These are phyloP conservation scores for Penicillium capsulatum DNA, from an alignment of 2,329 filamentous ascomycete species.

Conservation along the genomic window DNA sequence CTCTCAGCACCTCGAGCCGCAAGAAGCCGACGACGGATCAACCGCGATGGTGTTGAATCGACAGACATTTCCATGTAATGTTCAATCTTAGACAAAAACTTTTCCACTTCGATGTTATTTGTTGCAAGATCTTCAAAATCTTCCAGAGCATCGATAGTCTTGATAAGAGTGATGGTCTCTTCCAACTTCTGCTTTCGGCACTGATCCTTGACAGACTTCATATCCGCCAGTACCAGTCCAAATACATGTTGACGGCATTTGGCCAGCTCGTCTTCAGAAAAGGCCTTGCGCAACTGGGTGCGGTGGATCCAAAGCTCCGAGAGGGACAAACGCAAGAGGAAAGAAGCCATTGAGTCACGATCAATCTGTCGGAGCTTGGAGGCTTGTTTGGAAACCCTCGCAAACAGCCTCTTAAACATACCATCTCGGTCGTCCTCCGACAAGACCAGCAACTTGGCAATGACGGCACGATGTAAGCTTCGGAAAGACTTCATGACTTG, in stretches of 20 bases:
- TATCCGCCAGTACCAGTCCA: constrained; percentile 30
- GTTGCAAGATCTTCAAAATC: constrained; percentile 38
- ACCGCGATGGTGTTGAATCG: constrained; percentile 27
- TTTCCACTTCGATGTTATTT: constrained; percentile 33
- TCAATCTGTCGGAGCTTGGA: constrained; percentile 31
- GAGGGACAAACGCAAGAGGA: constrained; percentile 34
- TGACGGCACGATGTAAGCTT: constrained; percentile 33
- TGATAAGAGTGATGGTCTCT: constrained; percentile 34
- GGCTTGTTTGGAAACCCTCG: constrained; percentile 27
- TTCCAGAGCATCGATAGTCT: constrained; percentile 37
- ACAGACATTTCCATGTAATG: constrained; percentile 33
- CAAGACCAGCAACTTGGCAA: constrained; percentile 33
- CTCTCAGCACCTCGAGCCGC: constrained; percentile 28
- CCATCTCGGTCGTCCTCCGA: constrained; percentile 34
- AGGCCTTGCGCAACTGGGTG: constrained; percentile 26
- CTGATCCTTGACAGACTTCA: constrained; percentile 34
- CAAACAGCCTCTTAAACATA: constrained; percentile 35
- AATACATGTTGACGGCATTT: constrained; percentile 35
- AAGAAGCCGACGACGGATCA: constrained; percentile 35
- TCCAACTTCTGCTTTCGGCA: constrained; percentile 34
- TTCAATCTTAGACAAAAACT: constrained; percentile 36
- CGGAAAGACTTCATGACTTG: constrained; percentile 38
- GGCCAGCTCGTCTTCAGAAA: constrained; percentile 30
- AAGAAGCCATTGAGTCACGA: constrained; percentile 35
- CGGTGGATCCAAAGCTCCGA: constrained; percentile 34